Evolutionary conservation across 768 basidiomycete genomes (phyloP), one percentile per base, ranked within the genome.

Genomic region (Amanita jacksonii): DNA sequence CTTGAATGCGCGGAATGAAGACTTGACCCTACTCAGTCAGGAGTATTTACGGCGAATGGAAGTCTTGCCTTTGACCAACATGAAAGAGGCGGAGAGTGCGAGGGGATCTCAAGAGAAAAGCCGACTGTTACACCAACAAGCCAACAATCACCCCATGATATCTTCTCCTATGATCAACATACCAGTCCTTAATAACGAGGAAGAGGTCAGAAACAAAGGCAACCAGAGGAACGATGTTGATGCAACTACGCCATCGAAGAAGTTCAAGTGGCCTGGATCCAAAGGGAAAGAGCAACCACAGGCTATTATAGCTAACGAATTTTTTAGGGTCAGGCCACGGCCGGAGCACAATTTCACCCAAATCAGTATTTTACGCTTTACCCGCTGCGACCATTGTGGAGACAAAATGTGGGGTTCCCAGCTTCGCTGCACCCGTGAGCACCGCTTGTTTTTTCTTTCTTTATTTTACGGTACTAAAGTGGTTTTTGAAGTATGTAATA

Each of bases 371-470:
- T 67, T 98, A 46, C 77, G 93, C 28, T 86, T 96, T 46, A 82
- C 88, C 22, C 76, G 88, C 32, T 99, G 96, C 57, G 96, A 98
- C 54, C 84, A 93, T 43, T 99, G 96, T 57, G 83, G 81, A 25
- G 96, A 98, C 58, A 99, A 98, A 69, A 81, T 98, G 81, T 99
- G 93, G 92, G 94, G 94, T 5, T 78, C 92, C n/a, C 91, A 93
- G 57, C 70, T 88, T 42, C 82, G 88, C 24, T 99, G 96, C 58
- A 76, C 81, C 51, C 72, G 94, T 91, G 57, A 58, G 89, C 70
- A 8, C n/a, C n/a, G n/a, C n/a, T 32, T n/a, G 23, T 34, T 23
- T 47, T 44, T 3, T 35, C 40, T 28, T 20, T 22, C 15, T 4
- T 16, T 13, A 41, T 10, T 5, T 32, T 27, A 33, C 23, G 38